These are phyloP conservation scores for Prunus yedoensis DNA, from an alignment of 331 rosid genomes.

Conservation along the genomic window DNA sequence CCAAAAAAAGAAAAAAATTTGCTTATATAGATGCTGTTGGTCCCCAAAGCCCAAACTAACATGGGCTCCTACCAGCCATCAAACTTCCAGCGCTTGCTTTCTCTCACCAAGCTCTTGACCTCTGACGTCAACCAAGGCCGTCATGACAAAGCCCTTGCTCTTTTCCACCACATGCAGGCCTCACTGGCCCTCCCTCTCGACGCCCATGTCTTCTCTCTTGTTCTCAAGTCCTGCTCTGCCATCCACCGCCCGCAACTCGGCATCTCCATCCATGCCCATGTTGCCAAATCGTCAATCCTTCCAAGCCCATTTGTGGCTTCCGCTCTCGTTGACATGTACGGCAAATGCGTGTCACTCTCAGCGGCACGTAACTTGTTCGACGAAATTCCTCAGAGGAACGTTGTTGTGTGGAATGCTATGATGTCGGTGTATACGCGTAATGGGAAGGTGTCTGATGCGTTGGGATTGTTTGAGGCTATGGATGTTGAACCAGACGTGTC, in stretches of 20 bases:
- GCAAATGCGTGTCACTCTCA: conserved; percentile 42
- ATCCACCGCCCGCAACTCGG: conserved; percentile 46
- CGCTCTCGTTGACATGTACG: conserved; percentile 56
- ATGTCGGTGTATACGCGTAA: conserved; percentile 43
- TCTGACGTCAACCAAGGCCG: conserved; percentile 43
- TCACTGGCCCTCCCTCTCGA: conserved; percentile 48
- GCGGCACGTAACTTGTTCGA: conserved; percentile 57
- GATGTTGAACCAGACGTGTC: conserved; percentile 44
- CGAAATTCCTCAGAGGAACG: conserved; percentile 49
- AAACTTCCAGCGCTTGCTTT: conserved; percentile 38
- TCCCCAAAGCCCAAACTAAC: background rate
- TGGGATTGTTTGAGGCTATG: conserved; percentile 46
- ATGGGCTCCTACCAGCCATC: conserved; percentile 39
- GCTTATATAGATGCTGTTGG: background rate
- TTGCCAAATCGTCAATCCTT: conserved; percentile 43
- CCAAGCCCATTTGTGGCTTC: conserved; percentile 49
- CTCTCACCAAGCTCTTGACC: conserved; percentile 48
- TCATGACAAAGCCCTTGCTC: conserved; percentile 47
- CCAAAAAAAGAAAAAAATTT: too few relatives aligned
- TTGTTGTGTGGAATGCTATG: conserved; percentile 62
- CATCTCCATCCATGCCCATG: conserved; percentile 59
- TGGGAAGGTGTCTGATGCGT: conserved; percentile 26
- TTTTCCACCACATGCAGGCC: conserved; percentile 59
- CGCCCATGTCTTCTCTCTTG: conserved; percentile 70
- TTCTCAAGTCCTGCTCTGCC: conserved; percentile 69